Evolutionary conservation across 495 filamentous ascomycete species (phyloP).

Genomic region (Podospora fimiseda): DNA sequence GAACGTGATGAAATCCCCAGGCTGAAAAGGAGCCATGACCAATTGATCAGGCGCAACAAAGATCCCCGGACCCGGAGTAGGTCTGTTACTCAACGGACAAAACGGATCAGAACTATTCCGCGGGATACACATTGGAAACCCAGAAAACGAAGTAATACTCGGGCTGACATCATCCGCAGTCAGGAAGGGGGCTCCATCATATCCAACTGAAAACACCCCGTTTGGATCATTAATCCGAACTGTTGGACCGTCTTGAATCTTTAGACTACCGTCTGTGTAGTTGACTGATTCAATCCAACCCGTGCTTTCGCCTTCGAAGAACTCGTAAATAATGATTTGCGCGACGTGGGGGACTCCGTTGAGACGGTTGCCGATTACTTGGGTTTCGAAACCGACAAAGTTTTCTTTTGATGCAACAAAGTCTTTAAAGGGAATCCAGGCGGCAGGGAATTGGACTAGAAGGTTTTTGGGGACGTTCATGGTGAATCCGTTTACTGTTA

Average conservation of each 20-base stretch:
- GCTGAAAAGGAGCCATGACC: slow-evolving; percentile 28
- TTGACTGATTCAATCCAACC: slow-evolving; percentile 29
- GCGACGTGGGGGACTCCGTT: slow-evolving; percentile 24
- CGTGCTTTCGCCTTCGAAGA: slow-evolving; percentile 19
- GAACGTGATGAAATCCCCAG: slow-evolving; percentile 31
- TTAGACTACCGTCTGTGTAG: slow-evolving; percentile 17
- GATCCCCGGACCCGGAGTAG: slow-evolving; percentile 3
- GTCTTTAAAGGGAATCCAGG: slow-evolving; percentile 28
- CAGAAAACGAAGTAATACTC: slow-evolving; percentile 28
- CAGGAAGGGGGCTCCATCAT: slow-evolving; percentile 22
- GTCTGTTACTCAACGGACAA: slow-evolving; percentile 27
- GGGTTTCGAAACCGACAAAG: slow-evolving; percentile 7
- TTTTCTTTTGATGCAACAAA: slow-evolving; percentile 12
- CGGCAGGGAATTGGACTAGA: slow-evolving; percentile 28
- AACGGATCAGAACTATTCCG: slow-evolving; percentile 21
- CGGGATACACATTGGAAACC: slow-evolving; percentile 38
- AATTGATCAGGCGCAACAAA: slow-evolving; percentile 22
- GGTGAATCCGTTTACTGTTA: slow-evolving; percentile 27
- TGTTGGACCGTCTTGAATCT: slow-evolving; percentile 24
- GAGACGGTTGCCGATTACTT: slow-evolving; percentile 29
- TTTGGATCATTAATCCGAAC: slow-evolving; percentile 34
- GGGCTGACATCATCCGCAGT: slow-evolving; percentile 32
- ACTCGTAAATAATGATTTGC: slow-evolving; percentile 25
- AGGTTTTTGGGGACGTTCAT: slow-evolving; percentile 33
- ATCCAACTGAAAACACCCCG: slow-evolving; percentile 22